Percentiles rank a stretch among this genome's conserved stretches.
phyloP scores from a whole-genome alignment of 1,139 yeast species.

The Wickerhamomyces sp. region DNA sequence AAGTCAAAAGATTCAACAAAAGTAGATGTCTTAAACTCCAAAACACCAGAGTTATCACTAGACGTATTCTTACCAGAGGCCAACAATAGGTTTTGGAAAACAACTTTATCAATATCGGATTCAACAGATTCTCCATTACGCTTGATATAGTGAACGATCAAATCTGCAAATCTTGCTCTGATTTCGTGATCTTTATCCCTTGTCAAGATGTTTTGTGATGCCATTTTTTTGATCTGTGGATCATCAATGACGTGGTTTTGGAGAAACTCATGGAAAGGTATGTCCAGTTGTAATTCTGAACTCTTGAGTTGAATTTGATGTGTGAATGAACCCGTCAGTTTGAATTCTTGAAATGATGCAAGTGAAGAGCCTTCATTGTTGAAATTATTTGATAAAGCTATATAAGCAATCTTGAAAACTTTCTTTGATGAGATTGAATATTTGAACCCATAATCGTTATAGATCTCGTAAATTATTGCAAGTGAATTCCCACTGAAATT shows the following conservation, averaged over 20 bases:
- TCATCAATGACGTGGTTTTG: constrained; percentile 16
- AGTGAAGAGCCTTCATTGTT: constrained; percentile 22
- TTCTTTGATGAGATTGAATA: constrained; percentile 31
- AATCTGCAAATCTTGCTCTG: constrained; percentile 18
- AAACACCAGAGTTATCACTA: constrained; percentile 5
- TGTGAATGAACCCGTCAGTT: constrained; percentile 21
- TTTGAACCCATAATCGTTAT: constrained; percentile 25
- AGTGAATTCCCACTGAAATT: constrained; percentile 29
- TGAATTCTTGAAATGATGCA: constrained; percentile 31
- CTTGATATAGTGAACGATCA: constrained; percentile 25
- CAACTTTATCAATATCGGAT: constrained; percentile 27
- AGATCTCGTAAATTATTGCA: constrained; percentile 30
- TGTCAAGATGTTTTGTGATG: constrained; percentile 25
- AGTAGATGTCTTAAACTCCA: constrained; percentile 24
- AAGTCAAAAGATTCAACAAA: constrained; percentile 28
- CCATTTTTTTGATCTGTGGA: constrained; percentile 14
- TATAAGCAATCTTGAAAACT: constrained; percentile 24
- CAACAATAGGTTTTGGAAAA: constrained; percentile 22
- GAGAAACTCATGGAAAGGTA: constrained; percentile 23
- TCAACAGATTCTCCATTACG: constrained; percentile 16
- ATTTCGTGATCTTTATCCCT: constrained; percentile 16
- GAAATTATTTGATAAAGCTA: constrained; percentile 26
- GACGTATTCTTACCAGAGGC: constrained; percentile 11
- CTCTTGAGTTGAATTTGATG: not conserved
- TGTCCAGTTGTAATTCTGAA: constrained; percentile 1